A percentile compares a stretch with the other conserved stretches of the same genome.
Conservation (phyloP, 257 asterid genomes). For the Ballota nigra region DNA sequence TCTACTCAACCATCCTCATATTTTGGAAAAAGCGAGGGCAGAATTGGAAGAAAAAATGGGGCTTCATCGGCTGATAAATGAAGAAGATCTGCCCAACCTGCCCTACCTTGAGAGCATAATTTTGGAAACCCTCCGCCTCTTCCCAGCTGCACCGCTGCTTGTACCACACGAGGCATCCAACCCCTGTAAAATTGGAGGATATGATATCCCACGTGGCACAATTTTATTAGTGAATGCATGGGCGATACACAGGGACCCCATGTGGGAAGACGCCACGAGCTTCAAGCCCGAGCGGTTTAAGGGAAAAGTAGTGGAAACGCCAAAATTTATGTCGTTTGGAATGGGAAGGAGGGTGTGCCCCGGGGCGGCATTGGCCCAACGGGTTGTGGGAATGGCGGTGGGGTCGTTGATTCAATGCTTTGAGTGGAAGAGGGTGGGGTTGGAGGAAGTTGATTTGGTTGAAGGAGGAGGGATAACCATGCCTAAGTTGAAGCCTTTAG, state of each 20-base stretch:
- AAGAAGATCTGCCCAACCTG: conserved; percentile 29
- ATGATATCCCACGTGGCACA: conserved; percentile 33
- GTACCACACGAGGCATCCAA: conserved; percentile 25
- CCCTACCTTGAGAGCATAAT: conserved; percentile 29
- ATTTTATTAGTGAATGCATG: conserved; percentile 27
- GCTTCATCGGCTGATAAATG: not conserved
- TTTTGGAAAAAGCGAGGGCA: conserved; percentile 11
- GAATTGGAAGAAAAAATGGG: conserved; percentile 25
- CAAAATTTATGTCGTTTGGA: conserved; percentile 33
- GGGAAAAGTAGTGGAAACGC: conserved; percentile 2
- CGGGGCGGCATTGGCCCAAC: conserved; percentile 26
- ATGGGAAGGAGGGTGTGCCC: conserved; percentile 38
- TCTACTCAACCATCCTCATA: conserved; percentile 26
- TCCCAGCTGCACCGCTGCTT: conserved; percentile 31
- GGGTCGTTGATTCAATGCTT: conserved; percentile 39
- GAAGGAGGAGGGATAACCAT: conserved; percentile 35
- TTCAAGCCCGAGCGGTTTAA: conserved; percentile 40
- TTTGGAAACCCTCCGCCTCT: conserved; percentile 24
- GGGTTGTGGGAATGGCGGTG: conserved; percentile 28
- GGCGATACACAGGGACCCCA: conserved; percentile 37
- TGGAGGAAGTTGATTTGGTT: conserved; percentile 28
- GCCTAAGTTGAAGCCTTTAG: conserved; percentile 33
- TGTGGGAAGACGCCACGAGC: conserved; percentile 23
- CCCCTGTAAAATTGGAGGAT: conserved; percentile 32
- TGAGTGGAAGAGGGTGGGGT: conserved; percentile 29